Base-by-base conservation (phyloP, 345 rosid species). In the Turritis glabra region DNA sequence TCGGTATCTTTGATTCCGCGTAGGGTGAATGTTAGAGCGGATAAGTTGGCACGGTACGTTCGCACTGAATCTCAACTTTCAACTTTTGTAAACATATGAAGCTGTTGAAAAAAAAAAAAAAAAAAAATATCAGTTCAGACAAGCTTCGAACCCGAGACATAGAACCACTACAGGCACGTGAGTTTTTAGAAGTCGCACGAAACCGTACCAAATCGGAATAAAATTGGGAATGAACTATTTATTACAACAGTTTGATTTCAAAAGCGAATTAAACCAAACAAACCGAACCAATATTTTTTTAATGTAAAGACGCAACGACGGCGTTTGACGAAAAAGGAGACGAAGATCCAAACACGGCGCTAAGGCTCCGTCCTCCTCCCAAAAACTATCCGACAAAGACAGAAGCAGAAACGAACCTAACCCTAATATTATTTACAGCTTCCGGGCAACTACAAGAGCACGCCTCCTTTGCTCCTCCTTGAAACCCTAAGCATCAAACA, bases 271-370 rank as follows among this genome's bases (percentile, higher is more conserved):
- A 44, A 75, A 67, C 79, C 67, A 40, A 48, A 67, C n/a, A n/a
- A n/a, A 37, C n/a, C 72, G 25, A 74, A 66, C 72, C 78, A 69
- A 61, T 69, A 52, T 40, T 60, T 33, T 44, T 7, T 15, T 22
- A n/a, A 12, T 60, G 72, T 51, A 59, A 59, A 68, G 62, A 59
- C 68, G 67, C 69, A 46, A 67, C 72, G 78, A 74, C 43, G 78
- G n/a, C 73, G 67, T 74, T 74, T 66, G 23, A 56, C 30, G 13
- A 55, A 19, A 67, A 12, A 74, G 43, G 35, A 58, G 71, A 46
- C 19, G 73, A 61, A 69, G 74, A 76, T 54, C 80, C 60, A 76
- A 76, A 76, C 80, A 40, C 71, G 75, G 75, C 70, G 80, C 70
- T 69, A 69, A 76, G n/a, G 74, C 79, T 67, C 73, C 79, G 61